Base-by-base conservation (phyloP, 1,284 basidiomycete species). In the Rhodotorula glutinis region DNA sequence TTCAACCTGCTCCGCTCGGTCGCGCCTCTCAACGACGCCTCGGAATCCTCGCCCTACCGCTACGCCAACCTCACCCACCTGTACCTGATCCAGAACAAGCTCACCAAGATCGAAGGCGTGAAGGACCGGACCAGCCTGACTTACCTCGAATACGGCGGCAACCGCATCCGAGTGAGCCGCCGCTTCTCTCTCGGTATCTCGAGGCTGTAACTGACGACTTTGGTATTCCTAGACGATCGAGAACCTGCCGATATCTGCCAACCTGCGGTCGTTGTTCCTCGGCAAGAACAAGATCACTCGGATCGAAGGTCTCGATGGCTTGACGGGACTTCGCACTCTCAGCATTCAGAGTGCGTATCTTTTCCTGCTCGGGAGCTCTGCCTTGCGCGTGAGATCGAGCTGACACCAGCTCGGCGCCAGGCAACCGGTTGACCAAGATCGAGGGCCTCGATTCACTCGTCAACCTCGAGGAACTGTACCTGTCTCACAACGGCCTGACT, bases 21-120 rank as follows among this genome's bases (percentile, higher is more conserved):
- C 43, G 75, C 80, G 51, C 62, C 75, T 0, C 91, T 92, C 1
- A 84, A 87, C 47, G 80, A 82, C 8, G 77, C 91, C 25, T 80
- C 82, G 13, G 79, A 82, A 59, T 81, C 94, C 1, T 81, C 81
- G 4, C 83, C 85, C 3, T 76, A 82, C 33, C 78, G 71, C 19
- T 74, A 79, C 27, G 83, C 96, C 41, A 81, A 84, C 59, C 58
- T 73, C 23, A 67, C 66, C 17, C 72, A 90, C 0, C 82, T 96
- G 29, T 98, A 92, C 80, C 91, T 98, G 75, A 91, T 98, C 2
- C 95, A 98, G 80, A 98, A 98, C 81, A 90, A 91, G 80, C 95
- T 98, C 74, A 85, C 86, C 10, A 85, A 84, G 65, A 90, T 98
- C 55, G 83, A 84, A 19, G 79, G 84, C 51, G 77, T 88, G 62